phyloP scores from a whole-genome alignment of 2,329 filamentous ascomycete species.

The Neonectria magnoliae region DNA sequence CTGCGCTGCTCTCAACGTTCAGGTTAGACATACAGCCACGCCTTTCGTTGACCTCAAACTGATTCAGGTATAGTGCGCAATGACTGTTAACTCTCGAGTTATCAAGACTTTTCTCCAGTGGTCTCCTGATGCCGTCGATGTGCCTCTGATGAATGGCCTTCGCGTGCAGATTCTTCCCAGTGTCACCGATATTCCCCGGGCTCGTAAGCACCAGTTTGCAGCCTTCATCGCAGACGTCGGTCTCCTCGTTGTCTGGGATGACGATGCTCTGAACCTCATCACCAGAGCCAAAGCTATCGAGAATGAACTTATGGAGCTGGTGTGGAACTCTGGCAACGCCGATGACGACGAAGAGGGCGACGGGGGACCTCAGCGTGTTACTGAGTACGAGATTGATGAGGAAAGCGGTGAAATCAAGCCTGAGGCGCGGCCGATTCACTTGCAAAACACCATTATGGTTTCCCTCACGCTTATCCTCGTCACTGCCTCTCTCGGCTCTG shows the following conservation, averaged over 20 bases:
- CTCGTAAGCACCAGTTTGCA: slow-evolving; percentile 82
- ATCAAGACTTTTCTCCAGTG: slow-evolving; percentile 81
- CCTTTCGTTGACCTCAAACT: background rate
- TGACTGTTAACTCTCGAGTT: slow-evolving; percentile 83
- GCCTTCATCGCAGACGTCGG: slow-evolving; percentile 79
- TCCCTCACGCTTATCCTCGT: slow-evolving; percentile 73
- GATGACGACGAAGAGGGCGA: slow-evolving; percentile 62
- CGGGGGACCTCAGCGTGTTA: slow-evolving; percentile 58
- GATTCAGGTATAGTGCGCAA: slow-evolving; percentile 67
- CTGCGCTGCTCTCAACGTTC: slow-evolving; percentile 75
- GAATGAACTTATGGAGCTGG: slow-evolving; percentile 78
- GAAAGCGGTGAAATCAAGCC: slow-evolving; percentile 75
- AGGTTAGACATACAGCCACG: slow-evolving; percentile 56
- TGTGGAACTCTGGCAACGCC: slow-evolving; percentile 71
- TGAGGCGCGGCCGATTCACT: slow-evolving; percentile 72
- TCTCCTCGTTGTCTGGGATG: slow-evolving; percentile 83
- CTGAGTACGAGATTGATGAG: slow-evolving; percentile 71
- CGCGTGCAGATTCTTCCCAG: slow-evolving; percentile 79
- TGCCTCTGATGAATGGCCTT: slow-evolving; percentile 80
- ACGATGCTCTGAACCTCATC: slow-evolving; percentile 77
- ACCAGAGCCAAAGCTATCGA: slow-evolving; percentile 77
- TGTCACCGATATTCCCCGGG: slow-evolving; percentile 74
- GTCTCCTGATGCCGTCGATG: slow-evolving; percentile 77
- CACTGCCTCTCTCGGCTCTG: slow-evolving; percentile 73
- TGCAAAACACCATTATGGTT: slow-evolving; percentile 76